Percentiles rank a stretch among this genome's conserved stretches.
Evolutionary conservation across 2,329 filamentous ascomycete species (phyloP).

Genomic region (Orbilia javanica): DNA sequence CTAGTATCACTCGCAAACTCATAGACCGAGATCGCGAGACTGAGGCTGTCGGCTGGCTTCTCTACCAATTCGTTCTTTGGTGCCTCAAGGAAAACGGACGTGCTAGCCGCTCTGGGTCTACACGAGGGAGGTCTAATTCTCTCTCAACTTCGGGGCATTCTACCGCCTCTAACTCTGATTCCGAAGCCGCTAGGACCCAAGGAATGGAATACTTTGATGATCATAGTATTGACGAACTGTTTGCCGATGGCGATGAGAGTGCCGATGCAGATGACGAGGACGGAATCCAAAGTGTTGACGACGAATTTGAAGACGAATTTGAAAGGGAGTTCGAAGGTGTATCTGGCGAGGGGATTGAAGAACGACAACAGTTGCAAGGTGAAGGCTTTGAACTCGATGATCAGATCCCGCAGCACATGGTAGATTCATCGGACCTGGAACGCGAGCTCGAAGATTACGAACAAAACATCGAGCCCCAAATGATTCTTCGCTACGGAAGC

Average conservation of each 20-base stretch:
- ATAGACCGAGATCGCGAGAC: not conserved
- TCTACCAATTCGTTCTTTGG: constrained; percentile 31
- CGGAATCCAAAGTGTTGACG: not conserved
- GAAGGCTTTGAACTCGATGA: constrained; percentile 4
- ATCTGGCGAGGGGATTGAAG: not conserved
- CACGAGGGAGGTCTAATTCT: not conserved
- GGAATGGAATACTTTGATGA: not conserved
- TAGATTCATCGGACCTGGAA: constrained; percentile 34
- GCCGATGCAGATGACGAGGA: not conserved
- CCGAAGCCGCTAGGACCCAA: too few relatives aligned
- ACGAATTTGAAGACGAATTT: not conserved
- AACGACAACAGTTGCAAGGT: not conserved
- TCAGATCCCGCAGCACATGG: not conserved
- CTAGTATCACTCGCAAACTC: not conserved
- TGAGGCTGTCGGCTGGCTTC: constrained; percentile 33
- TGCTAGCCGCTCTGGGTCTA: not conserved
- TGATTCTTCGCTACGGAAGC: constrained; percentile 17
- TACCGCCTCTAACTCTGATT: not conserved
- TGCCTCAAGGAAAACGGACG: constrained; percentile 26
- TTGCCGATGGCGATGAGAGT: not conserved
- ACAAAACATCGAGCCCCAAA: not conserved
- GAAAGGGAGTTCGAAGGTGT: not conserved
- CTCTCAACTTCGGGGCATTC: not conserved
- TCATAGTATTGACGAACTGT: not conserved
- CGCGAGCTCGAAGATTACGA: constrained; percentile 20